Evolutionary conservation across 106 monocot genomes (phyloP), one percentile per base, ranked within the genome.

Genomic region (Ottelia alismoides): DNA sequence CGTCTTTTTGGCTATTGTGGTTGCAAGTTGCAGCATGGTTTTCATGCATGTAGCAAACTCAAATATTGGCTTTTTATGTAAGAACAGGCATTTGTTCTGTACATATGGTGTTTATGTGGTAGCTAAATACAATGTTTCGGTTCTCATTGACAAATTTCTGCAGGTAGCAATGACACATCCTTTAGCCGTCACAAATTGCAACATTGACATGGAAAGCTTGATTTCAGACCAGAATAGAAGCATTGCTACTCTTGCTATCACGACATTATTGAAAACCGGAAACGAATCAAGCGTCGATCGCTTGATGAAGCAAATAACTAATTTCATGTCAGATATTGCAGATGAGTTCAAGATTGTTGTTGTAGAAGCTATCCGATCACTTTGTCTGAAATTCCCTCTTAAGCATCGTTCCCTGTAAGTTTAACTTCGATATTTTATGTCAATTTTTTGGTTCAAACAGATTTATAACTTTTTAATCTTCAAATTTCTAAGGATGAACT

Each of bases 291-390:
- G 98, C 63, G 80, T 99, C 22, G 98, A 99, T 61, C 82, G 98
- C 11, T 65, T 99, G 58, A 99, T 99, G 98, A 99, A 99, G 47
- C 98, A 99, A 49, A 99, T 99, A 47, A 86, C 90, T 11, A 89
- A 90, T 70, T 99, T 99, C 31, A 99, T 99, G 86, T 85, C 98
- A 43, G 90, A 99, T 65, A 99, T 99, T 57, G 90, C 98, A 10
- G 98, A 99, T 72, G 98, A 99, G 58, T 99, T 99, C 77, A 99
- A 99, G 71, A 90, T 99, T 66, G 98, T 99, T 61, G 90, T 99
- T 28, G 98, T 99, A 3, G 90, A 99, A 65, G 98, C 98, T 55
- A 99, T 99, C 52, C 72, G 98, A 70, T 90, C 98, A 46, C 44
- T 99, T 49, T 99, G 98, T 60, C 60, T 99, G 56, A 99, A 99